Evolutionary conservation across 2,329 filamentous ascomycete species (phyloP).

Genomic region (Aspergillus ochraceoroseus): DNA sequence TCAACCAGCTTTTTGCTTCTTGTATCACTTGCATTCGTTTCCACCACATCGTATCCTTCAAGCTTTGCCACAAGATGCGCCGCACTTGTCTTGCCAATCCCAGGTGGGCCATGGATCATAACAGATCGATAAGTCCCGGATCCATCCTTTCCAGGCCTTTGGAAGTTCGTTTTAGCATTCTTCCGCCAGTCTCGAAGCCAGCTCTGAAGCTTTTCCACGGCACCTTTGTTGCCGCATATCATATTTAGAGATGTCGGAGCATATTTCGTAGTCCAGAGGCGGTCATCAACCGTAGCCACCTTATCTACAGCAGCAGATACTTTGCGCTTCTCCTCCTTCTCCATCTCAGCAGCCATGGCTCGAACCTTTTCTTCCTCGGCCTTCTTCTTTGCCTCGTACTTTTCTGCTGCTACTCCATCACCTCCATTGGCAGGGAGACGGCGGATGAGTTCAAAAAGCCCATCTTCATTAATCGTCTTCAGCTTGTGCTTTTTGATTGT

Average conservation of each 20-base stretch:
- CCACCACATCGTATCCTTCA: constrained; percentile 87
- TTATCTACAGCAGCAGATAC: constrained; percentile 37
- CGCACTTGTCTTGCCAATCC: constrained; percentile 95
- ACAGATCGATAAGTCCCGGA: constrained; percentile 80
- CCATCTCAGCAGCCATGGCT: constrained; percentile 77
- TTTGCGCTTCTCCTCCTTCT: constrained; percentile 64
- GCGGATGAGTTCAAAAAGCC: constrained; percentile 79
- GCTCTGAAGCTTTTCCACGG: constrained; percentile 80
- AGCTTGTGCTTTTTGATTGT: constrained; percentile 76
- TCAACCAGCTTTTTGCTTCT: constrained; percentile 96
- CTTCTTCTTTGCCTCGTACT: constrained; percentile 76
- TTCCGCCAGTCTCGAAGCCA: constrained; percentile 84
- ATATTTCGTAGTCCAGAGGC: constrained; percentile 93
- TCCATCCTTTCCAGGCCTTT: constrained; percentile 76
- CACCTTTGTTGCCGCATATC: constrained; percentile 89
- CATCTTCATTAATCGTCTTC: constrained; percentile 91
- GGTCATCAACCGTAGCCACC: constrained; percentile 49
- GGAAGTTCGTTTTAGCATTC: constrained; percentile 73
- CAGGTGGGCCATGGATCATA: constrained; percentile 90
- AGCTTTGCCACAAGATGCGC: constrained; percentile 90
- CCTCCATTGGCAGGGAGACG: constrained; percentile 80
- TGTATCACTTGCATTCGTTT: constrained; percentile 93
- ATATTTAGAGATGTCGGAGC: constrained; percentile 78
- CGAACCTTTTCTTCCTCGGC: constrained; percentile 79
- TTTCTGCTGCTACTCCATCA: constrained; percentile 78